Conservation (phyloP, 2,329 filamentous ascomycete genomes). For the Colletotrichum sidae region DNA sequence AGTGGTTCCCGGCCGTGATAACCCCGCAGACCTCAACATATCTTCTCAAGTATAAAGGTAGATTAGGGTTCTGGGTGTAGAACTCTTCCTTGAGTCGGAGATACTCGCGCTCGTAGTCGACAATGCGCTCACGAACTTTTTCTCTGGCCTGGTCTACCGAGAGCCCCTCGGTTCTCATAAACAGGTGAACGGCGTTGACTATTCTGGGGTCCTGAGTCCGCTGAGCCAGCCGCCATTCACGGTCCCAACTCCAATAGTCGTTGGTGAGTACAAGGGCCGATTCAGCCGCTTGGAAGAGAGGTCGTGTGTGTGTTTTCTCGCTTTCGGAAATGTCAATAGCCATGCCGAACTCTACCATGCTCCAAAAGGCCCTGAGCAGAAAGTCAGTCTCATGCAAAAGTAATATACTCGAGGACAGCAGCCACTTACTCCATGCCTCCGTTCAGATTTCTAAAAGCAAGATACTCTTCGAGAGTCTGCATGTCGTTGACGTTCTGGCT, state of each 20-base stretch:
- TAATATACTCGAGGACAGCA: background rate
- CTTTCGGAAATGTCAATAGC: slow-evolving; percentile 9
- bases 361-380: slow-evolving; percentile 14
- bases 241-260: slow-evolving; percentile 29
- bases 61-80: background rate
- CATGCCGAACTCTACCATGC: slow-evolving; percentile 23
- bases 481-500: slow-evolving; percentile 3
- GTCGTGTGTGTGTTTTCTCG: background rate
- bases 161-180: slow-evolving; percentile 11
- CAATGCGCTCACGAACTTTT: slow-evolving; percentile 2
- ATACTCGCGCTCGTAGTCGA: slow-evolving; percentile 8
- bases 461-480: slow-evolving; percentile 13
- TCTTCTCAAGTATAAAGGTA: background rate
- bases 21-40: slow-evolving; percentile 18
- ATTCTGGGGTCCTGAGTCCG: slow-evolving; percentile 13
- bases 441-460: slow-evolving; percentile 19
- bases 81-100: slow-evolving; percentile 13
- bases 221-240: slow-evolving; percentile 18
- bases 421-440: slow-evolving; percentile 27
- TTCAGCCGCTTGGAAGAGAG: slow-evolving; percentile 15
- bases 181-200: slow-evolving; percentile 17
- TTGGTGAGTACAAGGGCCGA: slow-evolving; percentile 22
- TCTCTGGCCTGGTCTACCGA: slow-evolving; percentile 8
- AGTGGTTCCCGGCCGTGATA: slow-evolving; percentile 21
- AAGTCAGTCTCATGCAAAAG: background rate